These are phyloP conservation scores for Gaertneriomyces sp. DNA, from an alignment of 192 early-diverging fungal species.

Conservation along the genomic window DNA sequence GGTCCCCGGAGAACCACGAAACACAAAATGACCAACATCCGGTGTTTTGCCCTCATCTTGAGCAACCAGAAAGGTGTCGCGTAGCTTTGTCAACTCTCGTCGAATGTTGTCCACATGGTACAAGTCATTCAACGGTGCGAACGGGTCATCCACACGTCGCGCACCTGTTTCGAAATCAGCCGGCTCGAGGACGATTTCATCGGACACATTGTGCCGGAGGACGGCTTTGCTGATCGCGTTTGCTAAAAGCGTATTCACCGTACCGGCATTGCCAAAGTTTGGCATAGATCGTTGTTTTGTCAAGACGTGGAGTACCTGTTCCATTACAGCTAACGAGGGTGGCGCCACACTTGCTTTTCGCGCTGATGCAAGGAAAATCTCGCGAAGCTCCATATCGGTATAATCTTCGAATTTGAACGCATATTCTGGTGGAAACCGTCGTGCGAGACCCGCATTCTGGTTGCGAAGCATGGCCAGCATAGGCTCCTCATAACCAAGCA, in stretches of 20 bases:
- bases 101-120: conserved; percentile 28
- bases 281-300: conserved; percentile 31
- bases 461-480: conserved; percentile 38
- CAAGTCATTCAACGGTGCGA: conserved; percentile 22
- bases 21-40: conserved; percentile 36
- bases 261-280: conserved; percentile 45
- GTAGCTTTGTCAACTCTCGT: conserved; percentile 17
- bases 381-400: conserved; percentile 24
- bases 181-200: conserved; percentile 10
- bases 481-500: conserved; percentile 42
- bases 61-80: conserved; percentile 27
- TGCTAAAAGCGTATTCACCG: conserved; percentile 26
- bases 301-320: conserved; percentile 23
- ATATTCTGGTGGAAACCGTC: conserved; percentile 36
- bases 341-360: conserved; percentile 16
- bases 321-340: conserved; percentile 17
- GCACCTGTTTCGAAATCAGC: conserved; percentile 27
- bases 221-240: conserved; percentile 36
- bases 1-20: conserved; percentile 37
- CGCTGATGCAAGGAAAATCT: conserved; percentile 30
- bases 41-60: conserved; percentile 25
- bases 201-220: conserved; percentile 5
- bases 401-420: conserved; percentile 42
- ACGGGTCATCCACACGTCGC: conserved; percentile 14
- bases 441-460: conserved; percentile 40